Evolutionary conservation across 306 rosid species (phyloP).

Genomic region (Glycyrrhiza uralensis): DNA sequence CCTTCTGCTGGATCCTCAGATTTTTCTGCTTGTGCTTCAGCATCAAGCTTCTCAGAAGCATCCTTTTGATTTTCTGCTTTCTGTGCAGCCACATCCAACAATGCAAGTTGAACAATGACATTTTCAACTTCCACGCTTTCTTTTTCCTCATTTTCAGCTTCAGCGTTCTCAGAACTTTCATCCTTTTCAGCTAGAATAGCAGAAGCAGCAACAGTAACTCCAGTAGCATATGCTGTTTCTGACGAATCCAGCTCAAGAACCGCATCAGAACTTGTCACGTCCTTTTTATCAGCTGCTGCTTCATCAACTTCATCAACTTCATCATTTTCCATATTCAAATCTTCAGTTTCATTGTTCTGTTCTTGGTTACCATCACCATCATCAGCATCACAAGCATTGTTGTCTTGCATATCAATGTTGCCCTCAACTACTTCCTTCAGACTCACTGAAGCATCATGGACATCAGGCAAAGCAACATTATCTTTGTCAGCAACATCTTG

Average conservation of each 20-base stretch:
- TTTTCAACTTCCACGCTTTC: not conserved
- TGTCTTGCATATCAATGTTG: not conserved
- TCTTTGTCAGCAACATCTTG: not conserved
- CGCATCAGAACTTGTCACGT: not conserved
- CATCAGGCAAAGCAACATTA: too few species aligned
- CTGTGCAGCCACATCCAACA: not conserved
- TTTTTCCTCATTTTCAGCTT: not conserved
- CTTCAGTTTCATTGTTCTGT: not conserved
- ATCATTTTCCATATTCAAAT: not conserved
- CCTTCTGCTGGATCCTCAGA: not conserved
- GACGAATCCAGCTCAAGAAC: not conserved
- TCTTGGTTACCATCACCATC: not conserved
- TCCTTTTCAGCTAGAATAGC: not conserved
- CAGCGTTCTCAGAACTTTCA: not conserved
- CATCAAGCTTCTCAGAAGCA: not conserved
- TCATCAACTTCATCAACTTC: not conserved
- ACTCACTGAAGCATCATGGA: not conserved
- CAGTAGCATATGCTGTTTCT: too few species aligned
- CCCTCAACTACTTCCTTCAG: not conserved
- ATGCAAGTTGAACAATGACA: not conserved
- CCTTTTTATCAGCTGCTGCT: not conserved
- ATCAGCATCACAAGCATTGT: too few species aligned
- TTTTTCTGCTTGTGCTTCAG: slow-evolving; percentile 5
- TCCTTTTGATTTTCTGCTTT: not conserved
- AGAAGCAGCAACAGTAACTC: not conserved